A percentile compares a stretch with the other conserved stretches of the same genome.
These are phyloP conservation scores for Xylaria hypoxylon DNA, from an alignment of 2,329 filamentous ascomycete genomes.

Conservation along the genomic window DNA sequence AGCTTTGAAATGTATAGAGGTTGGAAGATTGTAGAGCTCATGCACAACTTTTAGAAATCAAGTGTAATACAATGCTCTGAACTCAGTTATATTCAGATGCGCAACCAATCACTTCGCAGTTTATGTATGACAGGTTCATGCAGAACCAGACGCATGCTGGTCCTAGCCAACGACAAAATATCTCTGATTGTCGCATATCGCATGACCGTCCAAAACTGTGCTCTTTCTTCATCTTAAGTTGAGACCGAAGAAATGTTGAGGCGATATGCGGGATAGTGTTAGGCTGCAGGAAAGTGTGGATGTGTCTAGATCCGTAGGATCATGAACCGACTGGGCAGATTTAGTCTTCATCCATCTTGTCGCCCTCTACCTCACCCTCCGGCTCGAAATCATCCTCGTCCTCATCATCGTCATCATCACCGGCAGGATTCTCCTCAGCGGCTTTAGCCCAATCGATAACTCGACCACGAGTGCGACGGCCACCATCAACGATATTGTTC, in stretches of 20 bases:
- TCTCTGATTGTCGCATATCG: constrained; percentile 17
- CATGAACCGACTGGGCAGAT: not conserved
- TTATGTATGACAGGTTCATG: constrained; percentile 11
- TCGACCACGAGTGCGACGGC: constrained; percentile 89
- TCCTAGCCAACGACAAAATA: constrained; percentile 21
- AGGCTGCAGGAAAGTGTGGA: not conserved
- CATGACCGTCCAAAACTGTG: constrained; percentile 10
- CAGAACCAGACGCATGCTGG: constrained; percentile 21
- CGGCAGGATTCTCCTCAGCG: constrained; percentile 78
- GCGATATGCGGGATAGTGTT: constrained; percentile 10
- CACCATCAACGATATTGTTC: constrained; percentile 83
- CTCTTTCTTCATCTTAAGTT: constrained; percentile 16
- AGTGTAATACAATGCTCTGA: constrained; percentile 6
- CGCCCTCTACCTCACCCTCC: constrained; percentile 69
- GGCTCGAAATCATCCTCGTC: constrained; percentile 78
- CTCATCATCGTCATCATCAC: constrained; percentile 80
- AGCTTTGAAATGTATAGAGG: not conserved
- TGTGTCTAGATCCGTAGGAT: constrained; percentile 1
- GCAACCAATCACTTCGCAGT: constrained; percentile 17
- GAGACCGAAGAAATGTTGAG: constrained; percentile 2
- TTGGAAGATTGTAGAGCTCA: not conserved
- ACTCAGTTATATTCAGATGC: constrained; percentile 29
- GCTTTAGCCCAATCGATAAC: constrained; percentile 95
- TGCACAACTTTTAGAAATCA: not conserved
- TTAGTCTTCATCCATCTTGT: constrained; percentile 74